Evolutionary conservation across 169 alveolate genomes (phyloP).

Genomic region (Eimeria praecox): DNA sequence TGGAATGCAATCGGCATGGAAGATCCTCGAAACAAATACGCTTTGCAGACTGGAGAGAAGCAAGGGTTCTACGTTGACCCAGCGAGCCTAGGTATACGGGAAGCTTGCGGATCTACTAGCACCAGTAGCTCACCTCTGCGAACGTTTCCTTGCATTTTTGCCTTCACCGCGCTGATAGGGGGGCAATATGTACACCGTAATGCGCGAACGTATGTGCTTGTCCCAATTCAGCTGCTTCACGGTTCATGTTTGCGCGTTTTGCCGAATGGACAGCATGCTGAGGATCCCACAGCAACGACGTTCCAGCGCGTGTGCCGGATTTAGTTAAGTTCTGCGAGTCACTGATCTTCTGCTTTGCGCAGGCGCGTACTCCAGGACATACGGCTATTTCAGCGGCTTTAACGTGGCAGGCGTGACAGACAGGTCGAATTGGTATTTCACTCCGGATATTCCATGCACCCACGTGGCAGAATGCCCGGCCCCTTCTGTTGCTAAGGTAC

Average conservation of each 20-base stretch:
- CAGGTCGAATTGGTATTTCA: conserved; percentile 40
- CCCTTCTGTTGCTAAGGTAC: conserved; percentile 55
- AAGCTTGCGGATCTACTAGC: not conserved
- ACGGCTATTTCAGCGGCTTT: conserved; percentile 43
- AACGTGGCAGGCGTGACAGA: conserved; percentile 14
- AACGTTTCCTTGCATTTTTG: not conserved
- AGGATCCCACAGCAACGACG: not conserved
- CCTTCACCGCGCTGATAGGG: not conserved
- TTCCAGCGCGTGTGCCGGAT: not conserved
- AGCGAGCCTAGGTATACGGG: conserved; percentile 32
- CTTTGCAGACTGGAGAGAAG: not conserved
- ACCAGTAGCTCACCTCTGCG: not conserved
- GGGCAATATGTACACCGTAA: not conserved
- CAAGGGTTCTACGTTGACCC: conserved; percentile 33
- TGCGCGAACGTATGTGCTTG: not conserved
- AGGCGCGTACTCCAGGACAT: conserved; percentile 32
- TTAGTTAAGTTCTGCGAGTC: not conserved
- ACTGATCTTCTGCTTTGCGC: not conserved
- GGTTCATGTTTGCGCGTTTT: not conserved
- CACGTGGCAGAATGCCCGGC: conserved; percentile 5
- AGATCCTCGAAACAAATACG: conserved; percentile 22
- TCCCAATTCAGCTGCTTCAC: not conserved
- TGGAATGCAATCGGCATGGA: conserved; percentile 66
- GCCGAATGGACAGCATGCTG: not conserved
- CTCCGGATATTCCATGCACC: conserved; percentile 7